phyloP scores from a whole-genome alignment of 352 stramenopile species.

The Halophytophthora polymorphica region DNA sequence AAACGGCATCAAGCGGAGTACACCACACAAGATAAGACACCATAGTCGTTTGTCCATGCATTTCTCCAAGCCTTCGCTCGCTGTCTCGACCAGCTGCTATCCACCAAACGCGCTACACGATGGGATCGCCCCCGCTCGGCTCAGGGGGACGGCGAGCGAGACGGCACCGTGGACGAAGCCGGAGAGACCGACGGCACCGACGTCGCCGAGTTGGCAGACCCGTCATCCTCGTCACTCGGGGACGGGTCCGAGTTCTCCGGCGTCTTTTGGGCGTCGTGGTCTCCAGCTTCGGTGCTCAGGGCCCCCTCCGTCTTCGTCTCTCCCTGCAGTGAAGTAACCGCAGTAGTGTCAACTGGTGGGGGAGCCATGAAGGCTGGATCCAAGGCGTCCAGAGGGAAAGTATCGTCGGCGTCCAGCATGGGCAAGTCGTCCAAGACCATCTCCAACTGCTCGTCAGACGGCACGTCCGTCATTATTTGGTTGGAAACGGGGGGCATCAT shows the following conservation, averaged over 20 bases:
- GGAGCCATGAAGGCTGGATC: conserved; percentile 27
- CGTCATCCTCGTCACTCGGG: conserved; percentile 43
- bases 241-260: conserved; percentile 38
- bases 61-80: no score
- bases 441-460: conserved; percentile 71
- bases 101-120: background rate
- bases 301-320: conserved; percentile 18
- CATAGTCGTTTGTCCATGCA: no score
- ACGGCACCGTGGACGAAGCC: conserved; percentile 55
- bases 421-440: conserved; percentile 67
- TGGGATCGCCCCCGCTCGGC: background rate
- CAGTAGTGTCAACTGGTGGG: conserved; percentile 8
- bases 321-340: conserved; percentile 5
- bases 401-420: conserved; percentile 70
- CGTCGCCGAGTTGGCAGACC: conserved; percentile 58
- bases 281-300: conserved; percentile 4
- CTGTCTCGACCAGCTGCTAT: background rate
- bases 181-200: conserved; percentile 57
- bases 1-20: background rate
- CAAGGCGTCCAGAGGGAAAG: conserved; percentile 44
- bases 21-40: no score
- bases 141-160: conserved; percentile 53
- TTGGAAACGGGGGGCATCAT: conserved; percentile 27
- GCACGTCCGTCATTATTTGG: conserved; percentile 36
- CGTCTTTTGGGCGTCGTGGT: conserved; percentile 37